These are phyloP conservation scores for Leersia perrieri DNA, from an alignment of 176 grass and related monocot genomes.

Conservation along the genomic window DNA sequence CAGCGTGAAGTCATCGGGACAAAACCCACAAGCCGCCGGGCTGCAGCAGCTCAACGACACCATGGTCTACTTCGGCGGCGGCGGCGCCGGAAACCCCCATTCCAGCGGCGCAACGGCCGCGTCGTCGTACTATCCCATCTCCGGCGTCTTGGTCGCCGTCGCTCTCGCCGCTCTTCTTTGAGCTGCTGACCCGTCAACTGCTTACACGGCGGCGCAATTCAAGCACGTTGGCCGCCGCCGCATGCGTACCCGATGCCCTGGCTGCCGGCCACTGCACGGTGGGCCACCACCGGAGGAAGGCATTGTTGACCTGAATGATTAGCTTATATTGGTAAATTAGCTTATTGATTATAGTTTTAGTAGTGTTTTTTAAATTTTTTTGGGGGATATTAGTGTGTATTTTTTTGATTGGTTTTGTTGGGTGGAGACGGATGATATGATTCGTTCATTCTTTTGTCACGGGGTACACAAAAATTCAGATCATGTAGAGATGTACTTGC, in stretches of 20 bases:
- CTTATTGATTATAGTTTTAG: background rate
- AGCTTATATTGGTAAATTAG: background rate
- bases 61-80: conserved; percentile 48
- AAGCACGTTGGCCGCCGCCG: background rate
- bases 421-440: background rate
- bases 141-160: background rate
- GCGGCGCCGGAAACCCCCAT: background rate
- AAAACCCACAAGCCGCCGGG: conserved; percentile 41
- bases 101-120: background rate
- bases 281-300: background rate
- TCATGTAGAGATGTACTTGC: background rate
- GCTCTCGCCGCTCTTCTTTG: background rate
- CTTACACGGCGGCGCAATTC: too few species aligned
- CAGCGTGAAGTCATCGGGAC: conserved; percentile 56
- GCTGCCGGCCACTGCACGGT: background rate
- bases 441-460: background rate
- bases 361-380: background rate
- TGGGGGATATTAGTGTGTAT: background rate
- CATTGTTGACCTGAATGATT: background rate
- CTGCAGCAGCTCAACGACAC: conserved; percentile 40
- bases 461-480: background rate
- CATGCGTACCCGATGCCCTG: too few species aligned
- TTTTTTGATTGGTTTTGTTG: background rate
- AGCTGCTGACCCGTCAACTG: background rate
- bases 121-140: background rate